Evolutionary conservation across 768 basidiomycete genomes (phyloP).

Genomic region (Psilocybe sp.): DNA sequence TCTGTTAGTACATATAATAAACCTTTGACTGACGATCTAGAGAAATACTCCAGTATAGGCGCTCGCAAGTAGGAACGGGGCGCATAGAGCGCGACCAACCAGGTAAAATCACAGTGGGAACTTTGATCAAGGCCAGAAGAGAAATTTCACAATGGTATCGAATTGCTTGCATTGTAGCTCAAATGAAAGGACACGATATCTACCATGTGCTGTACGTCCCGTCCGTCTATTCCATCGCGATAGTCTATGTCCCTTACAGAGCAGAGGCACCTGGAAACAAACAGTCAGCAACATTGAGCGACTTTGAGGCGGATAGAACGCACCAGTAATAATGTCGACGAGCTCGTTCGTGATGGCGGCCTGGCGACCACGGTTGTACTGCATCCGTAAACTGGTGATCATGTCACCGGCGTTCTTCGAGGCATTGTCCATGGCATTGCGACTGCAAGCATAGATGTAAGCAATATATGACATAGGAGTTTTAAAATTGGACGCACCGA

Average conservation of each 20-base stretch:
- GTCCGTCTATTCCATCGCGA: no score
- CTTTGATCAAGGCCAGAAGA: no score
- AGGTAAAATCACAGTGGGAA: no score
- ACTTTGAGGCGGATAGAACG: constrained; percentile 19
- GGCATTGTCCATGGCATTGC: constrained; percentile 99
- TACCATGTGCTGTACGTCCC: no score
- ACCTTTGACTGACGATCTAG: no score
- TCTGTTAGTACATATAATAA: no score
- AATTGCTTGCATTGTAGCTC: no score
- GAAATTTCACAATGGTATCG: no score
- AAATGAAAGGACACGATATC: no score
- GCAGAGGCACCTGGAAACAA: constrained; percentile 39
- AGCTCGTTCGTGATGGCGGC: constrained; percentile 96
- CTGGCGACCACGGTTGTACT: constrained; percentile 98
- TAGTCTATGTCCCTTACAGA: constrained; percentile 25
- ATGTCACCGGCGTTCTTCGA: constrained; percentile 98
- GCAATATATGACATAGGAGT: not conserved
- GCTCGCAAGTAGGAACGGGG: no score
- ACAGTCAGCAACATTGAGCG: not conserved
- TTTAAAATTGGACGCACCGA: constrained; percentile 48
- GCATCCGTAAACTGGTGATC: constrained; percentile 84
- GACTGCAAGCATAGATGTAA: constrained; percentile 39
- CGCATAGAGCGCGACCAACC: no score
- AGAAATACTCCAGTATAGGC: no score
- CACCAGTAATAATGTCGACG: constrained; percentile 90